These are phyloP conservation scores for Ottelia alismoides DNA, from an alignment of 106 monocot species.

Conservation along the genomic window DNA sequence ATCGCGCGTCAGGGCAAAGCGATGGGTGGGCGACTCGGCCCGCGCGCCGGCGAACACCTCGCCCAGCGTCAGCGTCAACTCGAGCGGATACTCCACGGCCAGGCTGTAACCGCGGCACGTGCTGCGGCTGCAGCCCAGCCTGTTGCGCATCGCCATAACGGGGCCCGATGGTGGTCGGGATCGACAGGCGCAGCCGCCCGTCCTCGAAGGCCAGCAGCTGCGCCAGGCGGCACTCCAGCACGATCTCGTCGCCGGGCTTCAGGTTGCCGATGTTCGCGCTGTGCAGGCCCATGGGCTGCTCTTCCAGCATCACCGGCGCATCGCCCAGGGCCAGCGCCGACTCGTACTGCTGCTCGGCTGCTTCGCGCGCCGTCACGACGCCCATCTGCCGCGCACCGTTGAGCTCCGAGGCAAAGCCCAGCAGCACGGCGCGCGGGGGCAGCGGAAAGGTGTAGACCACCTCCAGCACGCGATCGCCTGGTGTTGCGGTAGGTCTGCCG, in stretches of 20 bases:
- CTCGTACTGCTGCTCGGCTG: neutral
- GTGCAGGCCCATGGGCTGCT: neutral
- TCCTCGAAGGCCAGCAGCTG: neutral
- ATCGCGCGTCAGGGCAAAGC: no score
- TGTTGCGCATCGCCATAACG: neutral
- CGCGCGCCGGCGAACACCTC: no score
- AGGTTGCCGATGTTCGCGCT: neutral
- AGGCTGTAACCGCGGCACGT: neutral
- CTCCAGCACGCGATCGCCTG: neutral
- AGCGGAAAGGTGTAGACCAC: neutral
- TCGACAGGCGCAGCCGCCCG: neutral
- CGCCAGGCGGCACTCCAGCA: neutral
- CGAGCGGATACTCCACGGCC: neutral
- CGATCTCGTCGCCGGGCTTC: neutral
- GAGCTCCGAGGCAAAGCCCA: neutral
- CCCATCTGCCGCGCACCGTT: neutral
- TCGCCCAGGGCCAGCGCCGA: neutral
- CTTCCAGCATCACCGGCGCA: neutral
- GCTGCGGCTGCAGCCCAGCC: neutral
- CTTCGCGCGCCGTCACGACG: neutral
- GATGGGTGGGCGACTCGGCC: no score
- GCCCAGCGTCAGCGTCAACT: neutral
- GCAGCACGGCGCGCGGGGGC: neutral
- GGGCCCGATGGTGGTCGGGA: neutral
- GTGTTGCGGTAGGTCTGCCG: neutral